phyloP scores from a whole-genome alignment of 2,329 filamentous ascomycete species.

The Epichloe scottii region DNA sequence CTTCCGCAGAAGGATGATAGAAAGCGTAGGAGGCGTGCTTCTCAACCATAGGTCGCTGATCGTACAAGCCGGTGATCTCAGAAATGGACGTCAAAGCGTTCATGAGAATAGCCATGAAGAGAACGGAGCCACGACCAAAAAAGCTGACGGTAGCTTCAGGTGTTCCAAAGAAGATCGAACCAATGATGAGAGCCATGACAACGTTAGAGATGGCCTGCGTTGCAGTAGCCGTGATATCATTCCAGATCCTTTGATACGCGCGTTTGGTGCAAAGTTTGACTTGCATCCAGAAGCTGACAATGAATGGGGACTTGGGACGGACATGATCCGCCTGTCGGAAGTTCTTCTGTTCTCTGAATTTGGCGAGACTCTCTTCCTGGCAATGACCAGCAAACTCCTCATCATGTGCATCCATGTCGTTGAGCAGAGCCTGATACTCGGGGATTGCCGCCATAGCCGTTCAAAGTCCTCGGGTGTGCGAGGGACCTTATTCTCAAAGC shows the following conservation, averaged over 20 bases:
- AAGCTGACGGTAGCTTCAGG: conserved; percentile 38
- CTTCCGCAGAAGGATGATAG: conserved; percentile 40
- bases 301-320: conserved; percentile 42
- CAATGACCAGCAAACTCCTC: conserved; percentile 29
- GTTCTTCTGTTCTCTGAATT: conserved; percentile 35
- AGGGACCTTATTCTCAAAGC: conserved; percentile 50
- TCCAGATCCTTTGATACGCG: conserved; percentile 39
- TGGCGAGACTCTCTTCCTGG: conserved; percentile 23
- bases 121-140: conserved; percentile 39
- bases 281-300: conserved; percentile 43
- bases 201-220: conserved; percentile 35
- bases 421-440: conserved; percentile 28
- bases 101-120: conserved; percentile 49
- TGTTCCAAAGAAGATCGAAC: conserved; percentile 45
- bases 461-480: conserved; percentile 60
- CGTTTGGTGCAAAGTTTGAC: conserved; percentile 37
- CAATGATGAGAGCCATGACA: conserved; percentile 47
- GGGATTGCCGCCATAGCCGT: conserved; percentile 30
- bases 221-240: conserved; percentile 35
- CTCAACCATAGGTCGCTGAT: conserved; percentile 34
- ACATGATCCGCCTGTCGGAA: conserved; percentile 38
- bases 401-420: conserved; percentile 39
- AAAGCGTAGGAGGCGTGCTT: conserved; percentile 37
- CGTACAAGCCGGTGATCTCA: conserved; percentile 36
- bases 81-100: conserved; percentile 45